These are phyloP conservation scores for Dictyostelium firmibasis DNA, from an alignment of 78 protist species.

Conservation along the genomic window DNA sequence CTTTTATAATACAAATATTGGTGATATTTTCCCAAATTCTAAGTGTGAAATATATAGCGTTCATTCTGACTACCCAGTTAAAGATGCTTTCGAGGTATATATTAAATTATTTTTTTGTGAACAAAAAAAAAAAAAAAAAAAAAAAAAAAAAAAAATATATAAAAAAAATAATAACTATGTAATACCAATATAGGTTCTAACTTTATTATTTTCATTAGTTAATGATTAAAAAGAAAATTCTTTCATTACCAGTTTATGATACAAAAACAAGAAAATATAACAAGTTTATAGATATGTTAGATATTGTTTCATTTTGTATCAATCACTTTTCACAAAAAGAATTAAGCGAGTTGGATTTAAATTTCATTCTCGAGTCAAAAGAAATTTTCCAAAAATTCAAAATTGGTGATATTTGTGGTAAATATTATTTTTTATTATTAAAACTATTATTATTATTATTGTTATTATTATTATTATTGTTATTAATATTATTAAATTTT, in stretches of 20 bases:
- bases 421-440: background rate
- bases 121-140: no score
- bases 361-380: constrained; percentile 12
- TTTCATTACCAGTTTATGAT: constrained; percentile 62
- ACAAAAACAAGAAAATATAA: constrained; percentile 6
- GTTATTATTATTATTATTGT: background rate
- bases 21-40: background rate
- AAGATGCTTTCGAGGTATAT: constrained; percentile 39
- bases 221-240: constrained; percentile 43
- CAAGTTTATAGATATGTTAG: constrained; percentile 47
- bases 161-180: background rate
- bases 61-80: background rate
- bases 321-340: constrained; percentile 30
- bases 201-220: no score
- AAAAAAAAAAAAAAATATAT: background rate
- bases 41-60: background rate
- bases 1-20: background rate
- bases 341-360: constrained; percentile 14
- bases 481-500: background rate
- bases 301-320: constrained; percentile 37
- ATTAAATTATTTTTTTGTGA: background rate
- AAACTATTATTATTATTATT: background rate
- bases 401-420: constrained; percentile 71
- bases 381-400: constrained; percentile 36
- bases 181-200: no score